Evolutionary conservation across 2,329 filamentous ascomycete species (phyloP).

Genomic region (Ascochyta koolunga): DNA sequence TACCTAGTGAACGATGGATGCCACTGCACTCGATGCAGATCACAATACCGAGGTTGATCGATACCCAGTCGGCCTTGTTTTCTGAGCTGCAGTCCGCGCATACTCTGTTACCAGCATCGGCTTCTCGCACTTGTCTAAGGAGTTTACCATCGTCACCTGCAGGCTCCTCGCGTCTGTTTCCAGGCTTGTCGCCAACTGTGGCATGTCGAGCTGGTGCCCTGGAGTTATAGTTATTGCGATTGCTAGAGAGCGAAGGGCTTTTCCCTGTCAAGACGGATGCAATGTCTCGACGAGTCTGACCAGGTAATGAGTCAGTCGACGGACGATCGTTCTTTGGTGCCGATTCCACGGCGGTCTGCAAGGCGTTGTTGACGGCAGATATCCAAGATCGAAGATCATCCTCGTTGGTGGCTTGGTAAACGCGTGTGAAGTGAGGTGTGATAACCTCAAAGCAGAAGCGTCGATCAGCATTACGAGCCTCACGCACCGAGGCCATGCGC

Average conservation of each 20-base stretch:
- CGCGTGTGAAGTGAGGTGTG: conserved; percentile 91
- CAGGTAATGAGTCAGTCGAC: conserved; percentile 57
- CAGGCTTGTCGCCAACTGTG: conserved; percentile 87
- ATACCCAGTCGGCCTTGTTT: conserved; percentile 97
- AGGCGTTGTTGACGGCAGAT: conserved; percentile 90
- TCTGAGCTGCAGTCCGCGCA: conserved; percentile 94
- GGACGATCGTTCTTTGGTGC: conserved; percentile 61
- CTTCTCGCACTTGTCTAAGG: conserved; percentile 83
- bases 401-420: conserved; percentile 97
- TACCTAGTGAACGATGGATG: conserved; percentile 93
- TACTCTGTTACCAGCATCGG: conserved; percentile 89
- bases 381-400: conserved; percentile 99
- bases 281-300: conserved; percentile 78
- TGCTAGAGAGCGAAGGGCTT: conserved; percentile 72
- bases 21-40: conserved; percentile 98
- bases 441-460: conserved; percentile 99
- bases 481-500: conserved; percentile 93
- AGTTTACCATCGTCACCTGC: conserved; percentile 85
- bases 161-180: conserved; percentile 70
- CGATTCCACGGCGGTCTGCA: conserved; percentile 93
- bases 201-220: conserved; percentile 79
- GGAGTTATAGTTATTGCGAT: conserved; percentile 56
- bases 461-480: conserved; percentile 91
- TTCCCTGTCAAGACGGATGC: conserved; percentile 93
- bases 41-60: conserved; percentile 94